Conservation (phyloP, 2,329 filamentous ascomycete species). For the Colletotrichum theobromicola region DNA sequence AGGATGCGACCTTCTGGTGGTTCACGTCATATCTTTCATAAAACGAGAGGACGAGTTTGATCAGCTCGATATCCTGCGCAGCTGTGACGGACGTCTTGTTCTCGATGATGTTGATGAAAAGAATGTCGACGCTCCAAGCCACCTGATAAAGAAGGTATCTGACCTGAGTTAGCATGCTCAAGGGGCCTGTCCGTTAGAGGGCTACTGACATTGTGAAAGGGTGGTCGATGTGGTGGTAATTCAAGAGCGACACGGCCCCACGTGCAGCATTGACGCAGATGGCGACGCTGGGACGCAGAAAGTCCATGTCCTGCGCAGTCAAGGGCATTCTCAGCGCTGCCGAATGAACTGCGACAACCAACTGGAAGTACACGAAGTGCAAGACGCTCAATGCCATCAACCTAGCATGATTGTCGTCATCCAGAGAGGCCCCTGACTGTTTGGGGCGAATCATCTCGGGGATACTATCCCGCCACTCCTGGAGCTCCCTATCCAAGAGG, state of each 20-base stretch:
- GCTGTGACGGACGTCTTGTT: constrained; percentile 4
- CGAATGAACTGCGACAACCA: constrained; percentile 12
- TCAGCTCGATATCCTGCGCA: constrained; percentile 11
- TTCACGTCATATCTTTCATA: constrained; percentile 11
- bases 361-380: constrained; percentile 18
- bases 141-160: constrained; percentile 16
- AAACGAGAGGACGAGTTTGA: constrained; percentile 7
- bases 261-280: constrained; percentile 8
- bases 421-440: background rate
- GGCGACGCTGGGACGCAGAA: background rate
- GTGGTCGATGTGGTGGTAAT: constrained; percentile 12
- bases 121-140: constrained; percentile 16
- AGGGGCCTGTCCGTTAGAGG: background rate
- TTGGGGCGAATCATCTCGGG: constrained; percentile 17
- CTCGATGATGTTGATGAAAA: constrained; percentile 14
- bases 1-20: background rate
- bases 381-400: constrained; percentile 1
- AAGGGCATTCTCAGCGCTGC: background rate
- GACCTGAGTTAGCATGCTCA: background rate
- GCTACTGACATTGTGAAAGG: constrained; percentile 6
- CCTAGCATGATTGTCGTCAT: constrained; percentile 3
- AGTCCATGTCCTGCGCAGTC: constrained; percentile 1
- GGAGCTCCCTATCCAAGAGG: constrained; percentile 3
- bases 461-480: constrained; percentile 12
- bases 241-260: constrained; percentile 9